phyloP scores from a whole-genome alignment of 2,329 filamentous ascomycete species.

The Beauveria pseudobassiana region DNA sequence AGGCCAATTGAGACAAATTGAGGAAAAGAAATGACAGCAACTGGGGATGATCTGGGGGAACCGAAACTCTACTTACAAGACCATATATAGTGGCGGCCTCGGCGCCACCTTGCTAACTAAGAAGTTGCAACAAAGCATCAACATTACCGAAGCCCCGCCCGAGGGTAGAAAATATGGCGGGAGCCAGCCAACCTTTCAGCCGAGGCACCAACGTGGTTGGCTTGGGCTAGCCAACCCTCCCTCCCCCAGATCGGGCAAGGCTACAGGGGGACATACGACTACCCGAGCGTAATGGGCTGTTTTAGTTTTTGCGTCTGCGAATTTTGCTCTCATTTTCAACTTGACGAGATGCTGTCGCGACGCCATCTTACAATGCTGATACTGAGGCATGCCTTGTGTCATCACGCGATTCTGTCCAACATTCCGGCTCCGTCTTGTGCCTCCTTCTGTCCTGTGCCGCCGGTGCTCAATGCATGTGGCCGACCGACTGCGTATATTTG shows the following conservation, averaged over 20 bases:
- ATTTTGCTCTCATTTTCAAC: background rate
- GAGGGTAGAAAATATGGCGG: background rate
- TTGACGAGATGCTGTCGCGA: background rate
- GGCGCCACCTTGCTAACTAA: background rate
- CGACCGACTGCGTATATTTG: no score
- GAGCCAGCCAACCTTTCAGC: background rate
- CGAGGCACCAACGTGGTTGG: background rate
- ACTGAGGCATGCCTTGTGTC: background rate
- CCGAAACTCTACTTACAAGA: background rate
- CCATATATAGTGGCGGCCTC: slow-evolving; percentile 1
- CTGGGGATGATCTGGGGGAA: background rate
- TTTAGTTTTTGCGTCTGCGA: background rate
- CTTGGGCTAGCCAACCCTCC: background rate
- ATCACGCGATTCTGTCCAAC: background rate
- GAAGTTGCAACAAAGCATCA: background rate
- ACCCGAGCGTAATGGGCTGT: slow-evolving; percentile 3
- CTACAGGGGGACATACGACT: slow-evolving; percentile 3
- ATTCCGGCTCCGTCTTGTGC: background rate
- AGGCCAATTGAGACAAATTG: background rate
- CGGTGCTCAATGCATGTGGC: background rate
- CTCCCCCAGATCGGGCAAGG: background rate
- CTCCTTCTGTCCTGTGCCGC: background rate
- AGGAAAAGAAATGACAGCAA: background rate
- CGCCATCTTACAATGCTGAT: background rate
- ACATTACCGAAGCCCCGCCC: slow-evolving; percentile 9